Conservation (phyloP, 352 stramenopile genomes). For the Globisporangium heterothallicum region DNA sequence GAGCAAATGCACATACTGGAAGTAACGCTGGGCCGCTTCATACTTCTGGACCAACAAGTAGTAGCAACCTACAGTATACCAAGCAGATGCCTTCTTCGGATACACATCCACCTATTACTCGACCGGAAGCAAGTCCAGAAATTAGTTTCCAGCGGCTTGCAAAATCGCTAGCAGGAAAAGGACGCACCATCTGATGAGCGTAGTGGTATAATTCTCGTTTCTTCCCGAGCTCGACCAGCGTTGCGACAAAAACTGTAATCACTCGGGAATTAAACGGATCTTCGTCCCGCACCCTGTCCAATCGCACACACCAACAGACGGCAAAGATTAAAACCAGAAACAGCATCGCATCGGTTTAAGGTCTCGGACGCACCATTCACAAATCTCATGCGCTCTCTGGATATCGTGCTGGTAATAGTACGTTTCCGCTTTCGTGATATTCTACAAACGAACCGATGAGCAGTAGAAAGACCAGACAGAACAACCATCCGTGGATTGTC, state of each 20-base stretch:
- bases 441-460: slow-evolving; percentile 24
- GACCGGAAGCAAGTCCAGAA: neutral
- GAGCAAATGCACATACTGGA: slow-evolving; percentile 67
- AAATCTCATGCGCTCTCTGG: slow-evolving; percentile 72
- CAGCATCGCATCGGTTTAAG: neutral
- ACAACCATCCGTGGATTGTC: neutral
- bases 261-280: slow-evolving; percentile 83
- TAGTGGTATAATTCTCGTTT: slow-evolving; percentile 95
- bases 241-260: slow-evolving; percentile 84
- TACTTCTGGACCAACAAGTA: slow-evolving; percentile 93
- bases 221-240: slow-evolving; percentile 87
- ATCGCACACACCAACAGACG: neutral
- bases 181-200: slow-evolving; percentile 89
- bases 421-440: slow-evolving; percentile 66
- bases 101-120: slow-evolving; percentile 84
- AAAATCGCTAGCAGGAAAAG: neutral
- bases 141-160: neutral
- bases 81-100: slow-evolving; percentile 89
- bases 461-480: neutral
- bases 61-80: slow-evolving; percentile 97
- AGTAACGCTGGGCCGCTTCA: slow-evolving; percentile 94
- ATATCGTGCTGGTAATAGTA: slow-evolving; percentile 88
- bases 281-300: slow-evolving; percentile 47
- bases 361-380: slow-evolving; percentile 39
- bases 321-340: neutral